phyloP scores from a whole-genome alignment of 345 rosid genomes.

The Durio zibethinus region DNA sequence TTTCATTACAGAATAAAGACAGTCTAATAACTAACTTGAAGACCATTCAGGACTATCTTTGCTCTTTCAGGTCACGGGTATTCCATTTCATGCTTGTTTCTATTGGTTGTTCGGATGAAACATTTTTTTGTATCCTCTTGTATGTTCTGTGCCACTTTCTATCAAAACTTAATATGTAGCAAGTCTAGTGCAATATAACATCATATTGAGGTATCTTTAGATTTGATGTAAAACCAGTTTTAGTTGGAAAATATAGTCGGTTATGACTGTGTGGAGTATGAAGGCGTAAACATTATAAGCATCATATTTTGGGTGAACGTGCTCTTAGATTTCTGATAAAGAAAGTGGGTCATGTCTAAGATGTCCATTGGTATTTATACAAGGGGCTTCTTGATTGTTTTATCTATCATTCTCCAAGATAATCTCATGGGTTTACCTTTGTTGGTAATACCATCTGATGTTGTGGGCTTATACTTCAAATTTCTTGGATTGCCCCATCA shows the following conservation, averaged over 20 bases:
- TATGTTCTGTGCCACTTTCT: not conserved
- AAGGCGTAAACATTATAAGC: not conserved
- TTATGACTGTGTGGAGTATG: not conserved
- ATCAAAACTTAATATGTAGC: not conserved
- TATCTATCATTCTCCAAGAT: not conserved
- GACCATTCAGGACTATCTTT: constrained; percentile 83
- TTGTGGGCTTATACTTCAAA: not conserved
- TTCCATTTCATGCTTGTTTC: constrained; percentile 16
- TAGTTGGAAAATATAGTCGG: not conserved
- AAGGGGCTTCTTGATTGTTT: not conserved
- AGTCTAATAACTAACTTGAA: constrained; percentile 66
- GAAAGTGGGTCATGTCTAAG: not conserved
- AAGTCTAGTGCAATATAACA: not conserved
- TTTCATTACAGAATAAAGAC: constrained; percentile 61
- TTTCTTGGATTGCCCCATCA: not conserved
- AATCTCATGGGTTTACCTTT: not conserved
- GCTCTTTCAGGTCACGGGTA: constrained; percentile 85
- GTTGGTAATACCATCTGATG: not conserved
- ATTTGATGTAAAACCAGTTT: not conserved
- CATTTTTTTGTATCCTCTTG: not conserved
- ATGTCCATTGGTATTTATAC: not conserved
- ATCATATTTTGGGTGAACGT: not conserved
- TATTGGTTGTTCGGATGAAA: constrained; percentile 5
- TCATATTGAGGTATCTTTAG: not conserved
- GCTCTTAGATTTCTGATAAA: not conserved